These are phyloP conservation scores for Pythium inflatum DNA, from an alignment of 352 stramenopile species.

Conservation along the genomic window DNA sequence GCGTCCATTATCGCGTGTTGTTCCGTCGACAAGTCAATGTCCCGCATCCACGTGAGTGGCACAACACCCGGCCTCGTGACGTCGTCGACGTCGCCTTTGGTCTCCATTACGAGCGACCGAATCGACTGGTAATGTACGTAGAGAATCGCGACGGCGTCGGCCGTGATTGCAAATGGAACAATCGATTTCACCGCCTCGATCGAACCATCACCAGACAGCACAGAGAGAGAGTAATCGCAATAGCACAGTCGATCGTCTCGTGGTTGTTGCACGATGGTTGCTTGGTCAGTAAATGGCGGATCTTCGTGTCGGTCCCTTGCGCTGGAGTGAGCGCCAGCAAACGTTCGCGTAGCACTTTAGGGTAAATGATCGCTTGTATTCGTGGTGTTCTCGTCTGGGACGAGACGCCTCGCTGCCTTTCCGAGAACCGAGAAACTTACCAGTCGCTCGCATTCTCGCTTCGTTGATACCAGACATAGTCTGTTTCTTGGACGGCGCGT, in stretches of 20 bases:
- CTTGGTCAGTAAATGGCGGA: background rate
- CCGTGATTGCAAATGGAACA: too few relatives aligned
- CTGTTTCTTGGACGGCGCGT: too few relatives aligned
- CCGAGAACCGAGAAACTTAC: too few relatives aligned
- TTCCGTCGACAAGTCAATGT: background rate
- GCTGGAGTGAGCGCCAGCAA: constrained; percentile 17
- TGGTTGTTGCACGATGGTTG: background rate
- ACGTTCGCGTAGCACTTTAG: background rate
- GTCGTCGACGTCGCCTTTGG: background rate
- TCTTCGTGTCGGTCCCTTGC: background rate
- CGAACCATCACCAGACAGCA: too few relatives aligned
- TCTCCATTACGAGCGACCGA: background rate
- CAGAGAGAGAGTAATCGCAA: background rate
- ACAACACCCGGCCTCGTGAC: background rate
- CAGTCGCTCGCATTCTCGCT: too few relatives aligned
- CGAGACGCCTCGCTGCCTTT: too few relatives aligned
- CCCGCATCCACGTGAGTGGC: background rate
- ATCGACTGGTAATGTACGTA: background rate
- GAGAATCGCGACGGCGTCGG: too few relatives aligned
- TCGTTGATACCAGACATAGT: too few relatives aligned
- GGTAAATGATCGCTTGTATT: too few relatives aligned
- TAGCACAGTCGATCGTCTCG: background rate
- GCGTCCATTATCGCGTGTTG: background rate
- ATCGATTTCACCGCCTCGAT: too few relatives aligned
- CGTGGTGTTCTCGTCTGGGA: too few relatives aligned